Percentiles rank a stretch among this genome's conserved stretches.
phyloP scores from a whole-genome alignment of 805 yeast species.

The Yamadazyma laniorum region DNA sequence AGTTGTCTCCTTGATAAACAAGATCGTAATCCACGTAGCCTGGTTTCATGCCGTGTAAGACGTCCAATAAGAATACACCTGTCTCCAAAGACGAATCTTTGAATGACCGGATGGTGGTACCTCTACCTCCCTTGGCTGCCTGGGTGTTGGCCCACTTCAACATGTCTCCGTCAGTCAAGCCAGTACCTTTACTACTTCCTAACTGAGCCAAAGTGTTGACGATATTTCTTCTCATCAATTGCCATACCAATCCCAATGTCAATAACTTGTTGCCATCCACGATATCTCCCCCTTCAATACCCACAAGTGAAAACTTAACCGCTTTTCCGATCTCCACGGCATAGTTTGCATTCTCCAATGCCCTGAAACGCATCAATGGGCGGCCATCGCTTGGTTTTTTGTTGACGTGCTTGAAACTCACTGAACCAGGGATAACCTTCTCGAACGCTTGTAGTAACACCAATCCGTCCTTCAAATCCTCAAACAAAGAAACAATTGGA shows the following conservation, averaged over 20 bases:
- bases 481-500: conserved; percentile 85
- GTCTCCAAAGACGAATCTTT: conserved; percentile 73
- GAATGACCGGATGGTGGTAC: conserved; percentile 73
- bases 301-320: conserved; percentile 89
- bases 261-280: conserved; percentile 88
- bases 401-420: conserved; percentile 74
- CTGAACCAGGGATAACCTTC: conserved; percentile 92
- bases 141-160: conserved; percentile 91
- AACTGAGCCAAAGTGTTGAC: conserved; percentile 75
- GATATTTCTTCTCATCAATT: conserved; percentile 95
- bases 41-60: conserved; percentile 90
- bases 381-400: conserved; percentile 73
- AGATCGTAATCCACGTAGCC: conserved; percentile 96
- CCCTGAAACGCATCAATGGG: conserved; percentile 87
- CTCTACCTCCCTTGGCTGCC: conserved; percentile 81
- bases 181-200: conserved; percentile 57
- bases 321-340: conserved; percentile 97
- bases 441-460: conserved; percentile 89
- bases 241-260: conserved; percentile 95
- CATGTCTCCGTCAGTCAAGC: conserved; percentile 79
- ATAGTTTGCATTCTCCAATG: conserved; percentile 95
- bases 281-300: conserved; percentile 97
- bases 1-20: conserved; percentile 70
- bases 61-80: conserved; percentile 83
- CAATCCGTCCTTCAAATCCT: conserved; percentile 91